A percentile compares a stretch with the other conserved stretches of the same genome.
These are phyloP conservation scores for Guyanaporus albipodus DNA, from an alignment of 768 basidiomycete genomes.

Conservation along the genomic window DNA sequence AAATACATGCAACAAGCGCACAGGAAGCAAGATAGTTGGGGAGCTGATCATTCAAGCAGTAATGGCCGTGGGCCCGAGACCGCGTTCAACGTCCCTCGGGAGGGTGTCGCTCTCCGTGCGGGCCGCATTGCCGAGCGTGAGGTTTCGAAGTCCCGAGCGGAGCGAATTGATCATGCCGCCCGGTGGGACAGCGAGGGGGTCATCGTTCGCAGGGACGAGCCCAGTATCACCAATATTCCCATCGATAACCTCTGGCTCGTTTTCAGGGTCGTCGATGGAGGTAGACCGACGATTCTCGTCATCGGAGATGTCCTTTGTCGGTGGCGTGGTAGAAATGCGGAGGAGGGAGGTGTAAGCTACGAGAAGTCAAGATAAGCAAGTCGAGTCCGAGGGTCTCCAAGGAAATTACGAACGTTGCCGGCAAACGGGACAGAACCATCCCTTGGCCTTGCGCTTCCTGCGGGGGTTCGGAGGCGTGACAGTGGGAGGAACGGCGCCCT, in stretches of 20 bases:
- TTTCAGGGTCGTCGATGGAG: conserved; percentile 27
- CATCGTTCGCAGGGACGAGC: background rate
- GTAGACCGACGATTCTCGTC: conserved; percentile 26
- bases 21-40: background rate
- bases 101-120: conserved; percentile 27
- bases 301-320: conserved; percentile 39
- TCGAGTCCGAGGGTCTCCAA: background rate
- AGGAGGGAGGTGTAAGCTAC: conserved; percentile 85
- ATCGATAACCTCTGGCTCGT: conserved; percentile 17
- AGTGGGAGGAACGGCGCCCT: conserved; percentile 20
- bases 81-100: conserved; percentile 28
- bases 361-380: background rate
- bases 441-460: conserved; percentile 90
- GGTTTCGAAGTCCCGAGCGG: conserved; percentile 28
- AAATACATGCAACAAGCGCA: background rate
- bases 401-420: conserved; percentile 72
- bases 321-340: conserved; percentile 70
- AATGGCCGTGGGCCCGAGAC: conserved; percentile 7
- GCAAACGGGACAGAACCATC: conserved; percentile 97
- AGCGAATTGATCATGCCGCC: conserved; percentile 22
- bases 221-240: background rate
- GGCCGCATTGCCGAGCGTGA: conserved; percentile 11
- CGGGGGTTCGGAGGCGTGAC: conserved; percentile 42
- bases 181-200: conserved; percentile 11
- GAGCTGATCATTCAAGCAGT: conserved; percentile 6